Conservation (phyloP, 306 rosid species). For the Boehmeria nivea region DNA sequence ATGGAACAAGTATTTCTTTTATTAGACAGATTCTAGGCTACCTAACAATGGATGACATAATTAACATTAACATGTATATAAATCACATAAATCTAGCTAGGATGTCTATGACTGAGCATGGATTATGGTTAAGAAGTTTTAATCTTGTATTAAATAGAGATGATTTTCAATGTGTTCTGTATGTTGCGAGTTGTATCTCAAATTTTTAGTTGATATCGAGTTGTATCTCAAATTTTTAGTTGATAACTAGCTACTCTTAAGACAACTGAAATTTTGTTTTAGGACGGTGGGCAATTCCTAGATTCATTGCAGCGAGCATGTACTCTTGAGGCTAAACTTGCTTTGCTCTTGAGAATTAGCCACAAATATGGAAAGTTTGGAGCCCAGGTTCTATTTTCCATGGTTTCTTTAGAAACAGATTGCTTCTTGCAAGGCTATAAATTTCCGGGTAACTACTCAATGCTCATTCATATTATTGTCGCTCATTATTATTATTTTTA, state of each 20-base stretch:
- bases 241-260: background rate
- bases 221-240: background rate
- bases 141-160: background rate
- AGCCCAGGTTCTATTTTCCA: conserved; percentile 78
- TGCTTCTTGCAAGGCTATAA: conserved; percentile 67
- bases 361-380: conserved; percentile 91
- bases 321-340: conserved; percentile 84
- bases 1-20: too few relatives aligned
- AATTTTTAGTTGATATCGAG: too few relatives aligned
- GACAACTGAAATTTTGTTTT: conserved; percentile 17
- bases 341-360: conserved; percentile 69
- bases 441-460: conserved; percentile 45
- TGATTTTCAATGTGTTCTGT: background rate
- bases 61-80: background rate
- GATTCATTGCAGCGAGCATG: conserved; percentile 81
- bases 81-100: too few relatives aligned
- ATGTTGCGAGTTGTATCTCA: too few relatives aligned
- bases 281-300: conserved; percentile 78
- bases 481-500: too few relatives aligned
- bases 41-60: too few relatives aligned
- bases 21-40: too few relatives aligned
- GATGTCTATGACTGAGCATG: too few relatives aligned
- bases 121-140: too few relatives aligned
- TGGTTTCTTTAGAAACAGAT: conserved; percentile 81
- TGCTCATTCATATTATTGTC: too few relatives aligned